These are phyloP conservation scores for Chaetomium fimeti DNA, from an alignment of 495 filamentous ascomycete genomes.

Conservation along the genomic window DNA sequence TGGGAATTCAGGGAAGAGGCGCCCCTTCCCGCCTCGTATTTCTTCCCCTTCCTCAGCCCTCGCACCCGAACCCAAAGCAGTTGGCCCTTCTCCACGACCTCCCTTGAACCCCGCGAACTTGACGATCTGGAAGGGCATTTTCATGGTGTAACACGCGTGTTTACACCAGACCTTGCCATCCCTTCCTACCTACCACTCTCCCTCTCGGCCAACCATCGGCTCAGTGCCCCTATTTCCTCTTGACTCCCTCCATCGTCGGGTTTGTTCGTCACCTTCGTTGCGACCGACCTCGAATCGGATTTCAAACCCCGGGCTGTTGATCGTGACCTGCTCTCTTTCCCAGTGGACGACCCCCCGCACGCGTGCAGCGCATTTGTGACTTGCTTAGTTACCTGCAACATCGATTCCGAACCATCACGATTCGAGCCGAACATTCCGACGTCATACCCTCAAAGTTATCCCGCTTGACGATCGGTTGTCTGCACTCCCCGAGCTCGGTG, in stretches of 20 bases:
- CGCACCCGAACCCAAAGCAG: conserved; percentile 9
- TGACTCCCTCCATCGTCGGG: neutral
- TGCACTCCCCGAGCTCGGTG: neutral
- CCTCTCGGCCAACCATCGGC: neutral
- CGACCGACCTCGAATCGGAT: neutral
- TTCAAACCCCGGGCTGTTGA: neutral
- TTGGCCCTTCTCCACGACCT: conserved; percentile 2
- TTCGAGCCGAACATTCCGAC: conserved; percentile 3
- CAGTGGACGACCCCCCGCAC: neutral
- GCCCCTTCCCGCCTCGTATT: conserved; percentile 33
- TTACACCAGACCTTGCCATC: conserved; percentile 1
- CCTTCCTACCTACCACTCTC: conserved; percentile 14
- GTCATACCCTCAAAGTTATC: neutral
- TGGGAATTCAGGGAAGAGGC: conserved; percentile 23
- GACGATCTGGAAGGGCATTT: neutral
- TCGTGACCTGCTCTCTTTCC: neutral
- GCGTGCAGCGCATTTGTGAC: conserved; percentile 5
- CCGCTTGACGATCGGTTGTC: neutral
- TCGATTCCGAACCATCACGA: neutral
- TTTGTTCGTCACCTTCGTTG: neutral
- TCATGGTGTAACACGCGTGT: conserved; percentile 9
- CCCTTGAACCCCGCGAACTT: conserved; percentile 6
- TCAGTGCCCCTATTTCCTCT: neutral
- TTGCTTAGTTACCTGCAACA: neutral
- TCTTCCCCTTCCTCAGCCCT: conserved; percentile 22